phyloP scores from a whole-genome alignment of 176 grass and related monocot species.

The Musa itinerans region DNA sequence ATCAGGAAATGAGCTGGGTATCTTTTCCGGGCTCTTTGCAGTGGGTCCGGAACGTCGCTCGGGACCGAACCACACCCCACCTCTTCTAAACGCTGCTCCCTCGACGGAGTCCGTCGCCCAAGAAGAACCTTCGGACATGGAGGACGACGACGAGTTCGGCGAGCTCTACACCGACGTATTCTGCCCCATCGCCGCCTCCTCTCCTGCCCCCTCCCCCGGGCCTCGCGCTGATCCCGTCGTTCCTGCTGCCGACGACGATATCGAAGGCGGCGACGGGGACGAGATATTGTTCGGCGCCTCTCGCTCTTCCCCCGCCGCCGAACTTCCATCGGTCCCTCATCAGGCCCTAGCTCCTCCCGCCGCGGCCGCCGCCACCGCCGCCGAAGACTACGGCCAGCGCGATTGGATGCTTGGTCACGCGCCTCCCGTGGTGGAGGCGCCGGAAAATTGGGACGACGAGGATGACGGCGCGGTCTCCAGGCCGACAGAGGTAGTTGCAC shows the following conservation, averaged over 20 bases:
- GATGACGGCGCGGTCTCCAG: slow-evolving; percentile 11
- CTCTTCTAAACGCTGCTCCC: neutral
- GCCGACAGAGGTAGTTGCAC: neutral
- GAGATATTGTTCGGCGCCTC: neutral
- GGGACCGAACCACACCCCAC: neutral
- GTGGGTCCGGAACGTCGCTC: neutral
- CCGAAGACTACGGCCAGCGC: slow-evolving; percentile 27
- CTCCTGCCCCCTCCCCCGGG: slow-evolving; percentile 1
- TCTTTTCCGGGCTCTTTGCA: neutral
- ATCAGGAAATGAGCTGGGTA: neutral
- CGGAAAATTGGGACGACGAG: slow-evolving; percentile 59
- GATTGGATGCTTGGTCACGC: slow-evolving; percentile 68
- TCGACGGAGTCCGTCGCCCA: neutral
- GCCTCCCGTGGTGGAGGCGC: slow-evolving; percentile 36
- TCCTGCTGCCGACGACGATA: neutral
- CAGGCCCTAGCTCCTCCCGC: slow-evolving; percentile 27
- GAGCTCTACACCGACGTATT: slow-evolving; percentile 77
- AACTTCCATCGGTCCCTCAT: neutral
- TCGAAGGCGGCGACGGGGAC: neutral
- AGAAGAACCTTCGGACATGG: slow-evolving; percentile 35
- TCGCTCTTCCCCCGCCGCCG: neutral
- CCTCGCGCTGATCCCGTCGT: neutral
- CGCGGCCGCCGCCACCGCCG: neutral
- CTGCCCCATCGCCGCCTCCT: slow-evolving; percentile 1
- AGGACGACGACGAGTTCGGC: slow-evolving; percentile 94